Conservation (phyloP, 768 basidiomycete species). For the Zangia roseola region DNA sequence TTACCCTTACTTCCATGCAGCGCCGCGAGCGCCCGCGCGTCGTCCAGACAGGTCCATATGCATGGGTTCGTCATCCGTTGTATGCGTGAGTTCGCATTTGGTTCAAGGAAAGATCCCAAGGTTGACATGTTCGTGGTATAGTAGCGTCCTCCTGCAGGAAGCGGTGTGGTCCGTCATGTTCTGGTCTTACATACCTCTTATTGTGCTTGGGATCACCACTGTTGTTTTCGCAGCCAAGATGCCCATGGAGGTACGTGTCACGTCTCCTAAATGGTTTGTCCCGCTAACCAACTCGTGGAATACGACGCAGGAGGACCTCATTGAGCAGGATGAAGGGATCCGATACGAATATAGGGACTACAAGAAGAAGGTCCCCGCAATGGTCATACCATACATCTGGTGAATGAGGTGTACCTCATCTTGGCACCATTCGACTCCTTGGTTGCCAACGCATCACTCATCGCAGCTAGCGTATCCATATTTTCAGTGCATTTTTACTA, state of each 20-base stretch:
- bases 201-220: constrained; percentile 10
- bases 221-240: constrained; percentile 22
- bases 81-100: constrained; percentile 17
- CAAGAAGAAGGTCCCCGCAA: constrained; percentile 20
- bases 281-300: neutral
- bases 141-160: constrained; percentile 13
- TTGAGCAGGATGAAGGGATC: constrained; percentile 17
- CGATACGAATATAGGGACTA: constrained; percentile 20
- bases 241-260: constrained; percentile 24
- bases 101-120: neutral
- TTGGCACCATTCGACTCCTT: too few species aligned
- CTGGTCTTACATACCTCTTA: constrained; percentile 28
- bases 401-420: neutral
- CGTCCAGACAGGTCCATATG: constrained; percentile 30
- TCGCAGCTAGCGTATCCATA: too few species aligned
- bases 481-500: too few species aligned
- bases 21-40: constrained; percentile 26
- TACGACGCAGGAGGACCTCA: constrained; percentile 20
- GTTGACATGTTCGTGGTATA: neutral
- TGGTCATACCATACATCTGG: constrained; percentile 25
- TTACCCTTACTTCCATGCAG: neutral
- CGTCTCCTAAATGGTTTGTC: neutral
- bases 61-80: constrained; percentile 31
- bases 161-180: constrained; percentile 13
- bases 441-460: too few species aligned